A percentile compares a stretch with the other conserved stretches of the same genome.
Conservation (phyloP, 768 basidiomycete genomes). For the Kwoniella europaea region DNA sequence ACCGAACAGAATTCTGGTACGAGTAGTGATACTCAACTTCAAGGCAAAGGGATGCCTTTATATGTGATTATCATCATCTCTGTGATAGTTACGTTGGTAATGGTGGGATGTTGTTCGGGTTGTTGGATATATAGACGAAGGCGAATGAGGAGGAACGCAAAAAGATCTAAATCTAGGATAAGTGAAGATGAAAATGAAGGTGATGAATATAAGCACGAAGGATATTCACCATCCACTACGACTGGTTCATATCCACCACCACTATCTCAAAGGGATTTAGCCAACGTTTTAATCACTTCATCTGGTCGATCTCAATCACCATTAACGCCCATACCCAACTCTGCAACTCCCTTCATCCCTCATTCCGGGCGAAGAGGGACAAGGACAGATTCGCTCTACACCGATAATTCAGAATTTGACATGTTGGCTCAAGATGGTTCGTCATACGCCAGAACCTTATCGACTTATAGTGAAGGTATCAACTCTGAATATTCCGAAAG, state of each 20-base stretch:
- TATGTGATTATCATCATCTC: conserved; percentile 9
- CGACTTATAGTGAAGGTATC: conserved; percentile 27
- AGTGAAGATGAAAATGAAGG: neutral
- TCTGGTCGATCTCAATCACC: neutral
- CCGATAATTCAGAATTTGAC: conserved; percentile 33
- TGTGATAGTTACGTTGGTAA: conserved; percentile 4
- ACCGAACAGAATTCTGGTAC: neutral
- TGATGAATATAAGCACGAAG: conserved; percentile 6
- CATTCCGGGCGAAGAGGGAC: neutral
- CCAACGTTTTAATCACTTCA: conserved; percentile 4
- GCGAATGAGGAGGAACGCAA: conserved; percentile 4
- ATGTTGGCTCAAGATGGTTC: conserved; percentile 31
- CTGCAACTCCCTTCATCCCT: neutral
- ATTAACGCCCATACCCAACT: neutral
- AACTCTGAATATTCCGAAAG: conserved; percentile 26
- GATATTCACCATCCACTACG: conserved; percentile 5
- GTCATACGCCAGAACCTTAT: conserved; percentile 23
- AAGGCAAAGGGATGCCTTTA: neutral
- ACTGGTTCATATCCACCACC: neutral
- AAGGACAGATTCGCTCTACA: conserved; percentile 21
- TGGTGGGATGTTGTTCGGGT: conserved; percentile 8
- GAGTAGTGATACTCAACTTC: neutral
- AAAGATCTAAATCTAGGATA: neutral
- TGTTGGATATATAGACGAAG: conserved; percentile 18
- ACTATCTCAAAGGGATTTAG: conserved; percentile 19